These are phyloP conservation scores for Fusarium torulosum DNA, from an alignment of 2,329 filamentous ascomycete genomes.

Conservation along the genomic window DNA sequence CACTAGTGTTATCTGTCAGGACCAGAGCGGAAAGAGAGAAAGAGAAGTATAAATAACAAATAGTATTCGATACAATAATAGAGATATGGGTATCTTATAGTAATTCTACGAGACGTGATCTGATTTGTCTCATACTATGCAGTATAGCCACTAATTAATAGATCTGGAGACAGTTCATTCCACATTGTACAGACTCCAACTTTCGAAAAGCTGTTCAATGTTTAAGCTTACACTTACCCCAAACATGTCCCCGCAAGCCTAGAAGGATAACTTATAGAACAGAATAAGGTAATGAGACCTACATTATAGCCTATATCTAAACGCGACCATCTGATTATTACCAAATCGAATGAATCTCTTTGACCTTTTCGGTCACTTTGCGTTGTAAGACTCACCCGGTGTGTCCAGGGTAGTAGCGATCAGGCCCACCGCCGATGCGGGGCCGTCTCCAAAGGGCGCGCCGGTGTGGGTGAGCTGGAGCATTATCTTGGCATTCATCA, in stretches of 20 bases:
- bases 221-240: neutral
- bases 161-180: no score
- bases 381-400: slow-evolving; percentile 25
- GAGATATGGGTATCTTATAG: no score
- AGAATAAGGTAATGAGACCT: no score
- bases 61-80: no score
- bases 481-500: neutral
- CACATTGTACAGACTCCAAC: no score
- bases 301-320: neutral
- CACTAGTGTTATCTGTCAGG: no score
- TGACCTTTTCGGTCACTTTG: neutral
- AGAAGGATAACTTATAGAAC: neutral
- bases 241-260: neutral
- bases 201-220: no score
- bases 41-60: no score
- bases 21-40: no score
- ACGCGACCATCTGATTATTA: neutral
- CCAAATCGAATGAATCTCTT: neutral
- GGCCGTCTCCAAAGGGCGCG: slow-evolving; percentile 18
- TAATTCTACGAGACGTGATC: no score
- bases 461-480: neutral
- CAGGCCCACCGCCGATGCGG: slow-evolving; percentile 25
- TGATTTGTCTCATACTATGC: no score
- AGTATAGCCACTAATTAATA: neutral
- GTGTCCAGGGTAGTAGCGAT: slow-evolving; percentile 28